Conservation (phyloP, 164 flowering plant species). For the Platanus orientalis region DNA sequence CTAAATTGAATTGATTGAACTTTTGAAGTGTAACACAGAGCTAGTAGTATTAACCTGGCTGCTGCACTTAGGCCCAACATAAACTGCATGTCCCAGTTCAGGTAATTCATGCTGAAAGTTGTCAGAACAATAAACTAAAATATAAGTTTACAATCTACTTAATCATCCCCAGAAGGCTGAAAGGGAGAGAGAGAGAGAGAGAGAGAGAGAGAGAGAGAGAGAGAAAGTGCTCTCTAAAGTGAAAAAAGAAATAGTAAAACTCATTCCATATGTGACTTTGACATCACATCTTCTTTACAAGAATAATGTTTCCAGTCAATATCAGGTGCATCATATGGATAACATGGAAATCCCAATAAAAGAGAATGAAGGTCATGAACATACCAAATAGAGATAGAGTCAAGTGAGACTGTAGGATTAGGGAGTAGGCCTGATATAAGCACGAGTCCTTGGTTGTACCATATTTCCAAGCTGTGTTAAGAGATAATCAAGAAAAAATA, state of each 20-base stretch:
- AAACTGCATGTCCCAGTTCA: constrained; percentile 66
- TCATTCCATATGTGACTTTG: too few species aligned
- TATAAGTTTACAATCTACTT: not conserved
- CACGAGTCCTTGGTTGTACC: constrained; percentile 62
- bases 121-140: not conserved
- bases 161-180: too few species aligned
- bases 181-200: not conserved
- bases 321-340: too few species aligned
- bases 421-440: constrained; percentile 60
- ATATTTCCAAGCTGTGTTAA: constrained; percentile 54
- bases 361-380: not conserved
- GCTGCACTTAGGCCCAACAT: constrained; percentile 63
- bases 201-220: not conserved
- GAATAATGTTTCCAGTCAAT: too few species aligned
- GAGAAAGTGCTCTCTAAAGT: not conserved
- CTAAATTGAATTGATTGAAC: not conserved
- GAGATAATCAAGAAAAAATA: not conserved
- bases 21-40: not conserved
- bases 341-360: not conserved
- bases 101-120: constrained; percentile 57
- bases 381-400: constrained; percentile 62
- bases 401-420: constrained; percentile 49
- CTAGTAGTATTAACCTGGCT: constrained; percentile 35
- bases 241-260: too few species aligned
- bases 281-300: too few species aligned